Evolutionary conservation across 169 alveolate genomes (phyloP), one percentile per base, ranked within the genome.

Genomic region (Eimeria praecox): DNA sequence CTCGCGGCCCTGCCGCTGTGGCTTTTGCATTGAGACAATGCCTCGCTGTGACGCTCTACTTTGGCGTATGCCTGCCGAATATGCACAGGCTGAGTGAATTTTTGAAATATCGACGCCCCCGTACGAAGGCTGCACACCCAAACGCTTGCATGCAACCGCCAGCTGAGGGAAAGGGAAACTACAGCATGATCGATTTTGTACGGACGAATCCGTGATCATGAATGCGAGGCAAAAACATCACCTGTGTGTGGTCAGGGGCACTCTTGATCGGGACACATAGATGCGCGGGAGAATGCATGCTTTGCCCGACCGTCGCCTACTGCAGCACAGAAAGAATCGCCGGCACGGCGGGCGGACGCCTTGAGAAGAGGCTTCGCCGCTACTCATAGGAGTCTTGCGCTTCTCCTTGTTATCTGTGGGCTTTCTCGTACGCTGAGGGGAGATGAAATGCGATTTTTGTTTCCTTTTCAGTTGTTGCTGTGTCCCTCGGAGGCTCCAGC

Each of bases 71-170:
- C 46, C 64, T 82, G 90, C 71, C 71, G 71, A 27, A 82, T 82
- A 64, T 82, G 90, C 90, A 82, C 90, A 27, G 73, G 52, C 46
- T 24, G 46, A 40, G 73, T 82, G 90, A 69, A 82, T 44, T 49
- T 82, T 59, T 49, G 90, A 69, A 82, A 73, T 46, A n/a, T 82
- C n/a, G 90, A 44, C 71, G 71, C 90, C 44, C 44, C 33, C n/a
- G 52, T 82, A 44, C 35, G 90, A 49, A 35, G 88, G 24, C 49
- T 40, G 64, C 88, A 59, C 8, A 9, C 88, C 62, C n/a, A n/a
- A n/a, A n/a, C n/a, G n/a, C n/a, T n/a, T n/a, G n/a, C n/a, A n/a
- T n/a, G n/a, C n/a, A n/a, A n/a, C n/a, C n/a, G n/a, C n/a, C n/a
- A n/a, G n/a, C n/a, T n/a, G n/a, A n/a, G n/a, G n/a, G n/a, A n/a